These are phyloP conservation scores for Silene latifolia DNA, from an alignment of 148 eudicot species.

Conservation along the genomic window DNA sequence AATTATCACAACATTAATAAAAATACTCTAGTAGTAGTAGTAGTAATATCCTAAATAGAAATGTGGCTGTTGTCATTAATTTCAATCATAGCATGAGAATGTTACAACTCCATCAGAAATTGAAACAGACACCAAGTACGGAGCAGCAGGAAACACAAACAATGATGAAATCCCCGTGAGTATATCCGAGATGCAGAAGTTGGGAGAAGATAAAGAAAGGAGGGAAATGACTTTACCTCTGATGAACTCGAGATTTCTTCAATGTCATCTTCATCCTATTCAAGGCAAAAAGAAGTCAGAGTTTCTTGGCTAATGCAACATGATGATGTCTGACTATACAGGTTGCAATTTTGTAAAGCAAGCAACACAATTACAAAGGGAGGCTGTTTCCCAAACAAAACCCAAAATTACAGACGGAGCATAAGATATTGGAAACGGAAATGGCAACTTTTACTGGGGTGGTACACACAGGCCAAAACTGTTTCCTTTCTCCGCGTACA, in stretches of 20 bases:
- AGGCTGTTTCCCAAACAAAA: background rate
- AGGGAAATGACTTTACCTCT: slow-evolving; percentile 35
- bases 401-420: no score
- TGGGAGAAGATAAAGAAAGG: background rate
- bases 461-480: no score
- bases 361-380: background rate
- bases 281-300: background rate
- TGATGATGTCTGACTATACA: background rate
- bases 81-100: background rate
- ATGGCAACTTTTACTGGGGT: no score
- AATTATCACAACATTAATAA: background rate
- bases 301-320: background rate
- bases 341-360: background rate
- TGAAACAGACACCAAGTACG: background rate
- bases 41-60: no score
- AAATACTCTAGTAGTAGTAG: no score
- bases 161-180: background rate
- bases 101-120: no score
- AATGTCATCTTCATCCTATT: slow-evolving; percentile 59
- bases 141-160: background rate
- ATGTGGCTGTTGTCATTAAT: background rate
- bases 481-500: no score
- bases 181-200: background rate
- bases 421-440: no score
- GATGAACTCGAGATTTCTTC: slow-evolving; percentile 63